Conservation (phyloP, 108 stramenopile species). For the Hondaea fermentalgiana region DNA sequence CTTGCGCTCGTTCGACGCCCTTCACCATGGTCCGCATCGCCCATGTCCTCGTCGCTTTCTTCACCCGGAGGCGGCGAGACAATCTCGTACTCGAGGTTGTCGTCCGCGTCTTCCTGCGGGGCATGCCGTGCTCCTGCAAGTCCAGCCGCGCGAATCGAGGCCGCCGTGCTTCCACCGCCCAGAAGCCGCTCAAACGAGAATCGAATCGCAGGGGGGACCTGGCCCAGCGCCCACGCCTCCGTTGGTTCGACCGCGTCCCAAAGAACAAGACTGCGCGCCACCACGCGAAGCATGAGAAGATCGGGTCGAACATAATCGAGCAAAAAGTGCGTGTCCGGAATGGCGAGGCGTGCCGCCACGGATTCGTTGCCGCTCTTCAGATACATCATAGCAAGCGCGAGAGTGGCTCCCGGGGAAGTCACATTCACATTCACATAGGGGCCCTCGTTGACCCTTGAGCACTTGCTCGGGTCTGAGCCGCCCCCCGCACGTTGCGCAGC, state of each 20-base stretch:
- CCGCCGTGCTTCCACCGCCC: background rate
- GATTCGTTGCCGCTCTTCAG: slow-evolving; percentile 61
- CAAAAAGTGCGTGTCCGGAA: slow-evolving; percentile 81
- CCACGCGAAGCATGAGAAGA: slow-evolving; percentile 72
- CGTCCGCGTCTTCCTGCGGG: background rate
- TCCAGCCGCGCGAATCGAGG: background rate
- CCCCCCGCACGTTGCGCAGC: slow-evolving; percentile 17
- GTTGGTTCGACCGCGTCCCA: slow-evolving; percentile 76
- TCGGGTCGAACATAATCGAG: slow-evolving; percentile 89
- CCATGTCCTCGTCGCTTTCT: background rate
- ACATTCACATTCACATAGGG: slow-evolving; percentile 79
- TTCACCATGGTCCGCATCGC: background rate
- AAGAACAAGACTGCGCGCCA: slow-evolving; percentile 76
- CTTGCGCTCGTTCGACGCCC: too few species aligned
- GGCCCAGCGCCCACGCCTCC: slow-evolving; percentile 63
- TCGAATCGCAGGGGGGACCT: slow-evolving; percentile 63
- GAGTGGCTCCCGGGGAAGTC: slow-evolving; percentile 84
- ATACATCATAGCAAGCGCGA: slow-evolving; percentile 84
- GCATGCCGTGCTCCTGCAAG: slow-evolving; percentile 44
- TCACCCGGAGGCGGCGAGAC: background rate
- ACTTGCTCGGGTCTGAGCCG: slow-evolving; percentile 33
- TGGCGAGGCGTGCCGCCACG: slow-evolving; percentile 29
- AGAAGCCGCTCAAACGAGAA: slow-evolving; percentile 38
- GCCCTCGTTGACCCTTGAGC: slow-evolving; percentile 73
- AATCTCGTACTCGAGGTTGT: slow-evolving; percentile 10